Conservation (phyloP, 2,329 filamentous ascomycete species). For the Balansia obtecta region DNA sequence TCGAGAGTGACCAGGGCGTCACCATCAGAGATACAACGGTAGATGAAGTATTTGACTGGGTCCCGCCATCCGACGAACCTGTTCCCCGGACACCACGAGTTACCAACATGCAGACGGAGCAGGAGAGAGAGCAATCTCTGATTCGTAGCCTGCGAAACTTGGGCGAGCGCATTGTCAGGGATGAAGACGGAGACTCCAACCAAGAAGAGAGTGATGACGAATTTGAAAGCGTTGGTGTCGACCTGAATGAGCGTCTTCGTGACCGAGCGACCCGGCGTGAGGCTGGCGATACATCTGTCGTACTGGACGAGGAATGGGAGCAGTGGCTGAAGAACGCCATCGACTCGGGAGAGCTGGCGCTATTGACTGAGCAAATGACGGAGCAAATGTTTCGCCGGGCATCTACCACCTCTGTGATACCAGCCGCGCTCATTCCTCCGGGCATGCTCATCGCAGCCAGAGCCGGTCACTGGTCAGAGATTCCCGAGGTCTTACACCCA, state of each 20-base stretch:
- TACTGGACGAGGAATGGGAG: constrained; percentile 61
- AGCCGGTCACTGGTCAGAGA: constrained; percentile 42
- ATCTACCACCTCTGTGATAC: constrained; percentile 14
- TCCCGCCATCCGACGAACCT: constrained; percentile 12
- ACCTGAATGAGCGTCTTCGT: constrained; percentile 51
- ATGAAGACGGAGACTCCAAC: constrained; percentile 7
- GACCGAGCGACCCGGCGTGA: constrained; percentile 51
- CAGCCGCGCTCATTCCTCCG: constrained; percentile 32
- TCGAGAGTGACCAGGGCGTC: constrained; percentile 62
- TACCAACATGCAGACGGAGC: constrained; percentile 9
- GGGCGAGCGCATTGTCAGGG: constrained; percentile 1
- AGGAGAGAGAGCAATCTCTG: constrained; percentile 6
- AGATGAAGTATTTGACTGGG: constrained; percentile 52
- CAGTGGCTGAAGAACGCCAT: constrained; percentile 62
- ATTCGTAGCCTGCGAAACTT: constrained; percentile 11
- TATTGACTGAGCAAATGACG: constrained; percentile 31
- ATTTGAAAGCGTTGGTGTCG: constrained; percentile 43
- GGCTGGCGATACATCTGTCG: constrained; percentile 43
- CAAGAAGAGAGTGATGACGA: constrained; percentile 19
- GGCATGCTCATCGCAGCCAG: constrained; percentile 43
- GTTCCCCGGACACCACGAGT: neutral
- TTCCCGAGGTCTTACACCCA: constrained; percentile 42
- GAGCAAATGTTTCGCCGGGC: constrained; percentile 20
- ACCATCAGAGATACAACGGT: constrained; percentile 59
- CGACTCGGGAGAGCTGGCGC: constrained; percentile 41